Percentiles rank a stretch among this genome's conserved stretches.
Conservation (phyloP, 2,329 filamentous ascomycete species). For the Venturiaceae sp. region DNA sequence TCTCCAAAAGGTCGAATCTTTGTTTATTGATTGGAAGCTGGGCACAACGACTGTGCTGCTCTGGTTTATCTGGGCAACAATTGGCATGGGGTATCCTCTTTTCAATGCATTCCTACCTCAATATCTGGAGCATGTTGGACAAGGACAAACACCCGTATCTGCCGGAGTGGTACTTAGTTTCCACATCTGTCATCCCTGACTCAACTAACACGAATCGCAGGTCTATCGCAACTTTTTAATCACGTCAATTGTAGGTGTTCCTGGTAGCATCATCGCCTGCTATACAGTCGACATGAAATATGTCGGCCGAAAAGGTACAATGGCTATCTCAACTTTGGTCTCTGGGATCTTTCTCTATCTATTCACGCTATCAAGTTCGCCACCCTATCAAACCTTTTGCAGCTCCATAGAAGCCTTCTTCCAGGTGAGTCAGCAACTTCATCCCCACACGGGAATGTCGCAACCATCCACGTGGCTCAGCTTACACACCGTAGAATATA, state of each 20-base stretch:
- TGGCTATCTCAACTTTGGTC: constrained; percentile 56
- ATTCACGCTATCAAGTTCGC: constrained; percentile 49
- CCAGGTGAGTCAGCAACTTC: constrained; percentile 32
- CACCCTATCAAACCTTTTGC: constrained; percentile 52
- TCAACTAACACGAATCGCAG: background rate
- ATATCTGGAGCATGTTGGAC: constrained; percentile 56
- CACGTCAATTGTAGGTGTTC: constrained; percentile 65
- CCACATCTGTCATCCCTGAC: background rate
- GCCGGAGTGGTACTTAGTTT: background rate
- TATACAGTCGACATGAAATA: constrained; percentile 64
- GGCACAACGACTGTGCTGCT: constrained; percentile 42
- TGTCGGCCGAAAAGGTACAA: constrained; percentile 62
- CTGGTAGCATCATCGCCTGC: constrained; percentile 65
- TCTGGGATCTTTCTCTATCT: constrained; percentile 61
- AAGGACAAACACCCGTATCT: constrained; percentile 19
- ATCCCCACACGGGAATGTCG: background rate
- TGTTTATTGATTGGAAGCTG: constrained; percentile 43
- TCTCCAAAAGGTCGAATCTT: constrained; percentile 53
- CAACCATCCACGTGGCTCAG: background rate
- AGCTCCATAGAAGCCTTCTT: constrained; percentile 61
- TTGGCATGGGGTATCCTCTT: constrained; percentile 72
- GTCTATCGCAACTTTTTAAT: constrained; percentile 77
- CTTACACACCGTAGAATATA: constrained; percentile 40
- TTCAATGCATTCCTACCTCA: constrained; percentile 90
- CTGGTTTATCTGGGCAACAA: constrained; percentile 74